These are phyloP conservation scores for Russula lepida DNA, from an alignment of 768 basidiomycete genomes.

Conservation along the genomic window DNA sequence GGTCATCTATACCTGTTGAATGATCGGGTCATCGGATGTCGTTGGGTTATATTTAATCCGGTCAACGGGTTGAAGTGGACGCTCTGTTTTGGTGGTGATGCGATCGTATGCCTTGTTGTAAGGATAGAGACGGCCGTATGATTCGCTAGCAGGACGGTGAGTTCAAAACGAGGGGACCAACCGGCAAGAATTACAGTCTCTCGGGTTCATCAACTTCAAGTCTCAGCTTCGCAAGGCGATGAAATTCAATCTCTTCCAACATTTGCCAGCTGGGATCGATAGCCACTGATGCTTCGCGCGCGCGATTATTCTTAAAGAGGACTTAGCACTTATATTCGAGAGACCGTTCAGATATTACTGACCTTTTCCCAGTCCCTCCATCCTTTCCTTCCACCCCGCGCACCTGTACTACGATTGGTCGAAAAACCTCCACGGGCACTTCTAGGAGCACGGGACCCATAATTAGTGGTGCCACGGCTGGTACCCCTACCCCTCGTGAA, in stretches of 20 bases:
- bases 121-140: conserved; percentile 82
- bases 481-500: conserved; percentile 47
- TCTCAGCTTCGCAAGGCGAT: conserved; percentile 80
- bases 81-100: conserved; percentile 87
- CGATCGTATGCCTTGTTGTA: conserved; percentile 97
- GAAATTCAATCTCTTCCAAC: conserved; percentile 96
- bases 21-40: conserved; percentile 95
- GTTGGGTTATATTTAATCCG: conserved; percentile 96
- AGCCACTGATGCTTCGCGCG: conserved; percentile 86
- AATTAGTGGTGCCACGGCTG: conserved; percentile 31
- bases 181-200: conserved; percentile 55
- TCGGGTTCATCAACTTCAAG: conserved; percentile 93
- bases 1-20: conserved; percentile 59
- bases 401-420: conserved; percentile 39
- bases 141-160: conserved; percentile 41
- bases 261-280: conserved; percentile 91
- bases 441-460: conserved; percentile 36
- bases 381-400: conserved; percentile 58
- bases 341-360: conserved; percentile 13
- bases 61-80: conserved; percentile 85
- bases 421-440: conserved; percentile 34
- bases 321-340: not conserved
- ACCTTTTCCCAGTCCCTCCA: conserved; percentile 98
- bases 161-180: not conserved
- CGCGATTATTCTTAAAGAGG: conserved; percentile 55